phyloP scores from a whole-genome alignment of 768 basidiomycete species.

The Boletus subparvulus region DNA sequence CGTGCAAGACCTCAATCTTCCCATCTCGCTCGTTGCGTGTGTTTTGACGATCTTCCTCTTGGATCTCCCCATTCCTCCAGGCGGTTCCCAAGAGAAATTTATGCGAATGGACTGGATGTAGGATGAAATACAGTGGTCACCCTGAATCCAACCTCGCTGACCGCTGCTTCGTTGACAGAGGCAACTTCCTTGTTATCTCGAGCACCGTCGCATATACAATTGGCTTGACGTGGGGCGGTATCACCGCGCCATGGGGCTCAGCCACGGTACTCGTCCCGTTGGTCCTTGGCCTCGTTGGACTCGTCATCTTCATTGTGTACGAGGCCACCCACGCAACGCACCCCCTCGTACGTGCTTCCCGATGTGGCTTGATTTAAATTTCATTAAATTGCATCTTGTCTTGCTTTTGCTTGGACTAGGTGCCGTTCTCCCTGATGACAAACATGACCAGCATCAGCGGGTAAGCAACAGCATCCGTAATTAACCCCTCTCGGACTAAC shows the following conservation, averaged over 20 bases:
- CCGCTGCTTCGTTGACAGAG: not conserved
- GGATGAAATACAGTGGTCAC: not conserved
- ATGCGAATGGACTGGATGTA: not conserved
- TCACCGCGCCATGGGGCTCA: not conserved
- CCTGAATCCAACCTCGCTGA: not conserved
- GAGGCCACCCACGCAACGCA: constrained; percentile 30
- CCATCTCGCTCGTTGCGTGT: not conserved
- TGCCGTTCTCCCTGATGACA: not conserved
- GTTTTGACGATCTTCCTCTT: not conserved
- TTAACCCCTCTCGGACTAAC: not conserved
- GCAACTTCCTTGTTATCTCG: not conserved
- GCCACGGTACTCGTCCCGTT: constrained; percentile 38
- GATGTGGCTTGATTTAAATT: no score
- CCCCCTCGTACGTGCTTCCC: constrained; percentile 9
- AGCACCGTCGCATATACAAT: not conserved
- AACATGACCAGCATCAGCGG: constrained; percentile 14
- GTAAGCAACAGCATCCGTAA: not conserved
- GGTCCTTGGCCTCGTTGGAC: constrained; percentile 35
- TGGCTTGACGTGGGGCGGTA: not conserved
- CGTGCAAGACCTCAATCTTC: not conserved
- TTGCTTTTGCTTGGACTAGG: not conserved
- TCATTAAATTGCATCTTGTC: not conserved
- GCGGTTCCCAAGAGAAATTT: not conserved
- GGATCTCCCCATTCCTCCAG: not conserved
- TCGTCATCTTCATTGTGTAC: constrained; percentile 35